Base-by-base conservation (phyloP, 2,329 filamentous ascomycete genomes). In the Helotiales sp. region DNA sequence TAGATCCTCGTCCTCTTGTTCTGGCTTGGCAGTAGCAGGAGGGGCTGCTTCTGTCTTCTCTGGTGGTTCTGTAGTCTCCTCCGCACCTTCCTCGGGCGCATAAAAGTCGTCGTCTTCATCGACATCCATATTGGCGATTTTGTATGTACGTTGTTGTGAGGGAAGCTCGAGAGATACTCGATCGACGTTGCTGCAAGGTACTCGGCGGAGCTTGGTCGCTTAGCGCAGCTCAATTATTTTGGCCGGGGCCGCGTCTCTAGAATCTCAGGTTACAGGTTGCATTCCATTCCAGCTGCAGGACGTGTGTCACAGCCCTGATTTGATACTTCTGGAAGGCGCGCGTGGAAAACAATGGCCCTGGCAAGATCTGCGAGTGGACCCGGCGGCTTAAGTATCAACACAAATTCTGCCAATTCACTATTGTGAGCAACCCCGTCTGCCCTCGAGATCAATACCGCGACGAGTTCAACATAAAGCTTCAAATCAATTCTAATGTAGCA, bases 41-140 rank as follows among this genome's bases (percentile, higher is more conserved):
- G 73, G 60, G 34, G 70, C 67, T 72, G 76, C 71, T 70, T 72
- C 64, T 30, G 72, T 49, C 59, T 68, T 57, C 52, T 66, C 28
- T 3, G 55, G 49, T 24, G 45, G 40, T 49, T 74, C 70, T n/a
- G 50, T 66, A 1, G 47, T 63, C 22, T 71, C 32, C 37, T 71
- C 64, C 26, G 80, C 80, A 45, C 83, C 80, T 77, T 89, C 87
- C 67, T 89, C 87, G 1, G 85, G 84, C 66, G 84, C 85, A 75
- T 90, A 90, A 74, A 90, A 88, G 78, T 90, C 88, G 71, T 90
- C 88, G 60, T 89, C 87, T 71, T 90, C 87, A 77, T 90, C 88
- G 66, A 90, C 85, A 75, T 90, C 87, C 87, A 90, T 90, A 24
- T 70, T 82, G 75, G 57, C 55, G 49, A 65, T 71, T 30, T 64